Base-by-base conservation (phyloP, 805 yeast genomes). In the Yarrowia osloensis region DNA sequence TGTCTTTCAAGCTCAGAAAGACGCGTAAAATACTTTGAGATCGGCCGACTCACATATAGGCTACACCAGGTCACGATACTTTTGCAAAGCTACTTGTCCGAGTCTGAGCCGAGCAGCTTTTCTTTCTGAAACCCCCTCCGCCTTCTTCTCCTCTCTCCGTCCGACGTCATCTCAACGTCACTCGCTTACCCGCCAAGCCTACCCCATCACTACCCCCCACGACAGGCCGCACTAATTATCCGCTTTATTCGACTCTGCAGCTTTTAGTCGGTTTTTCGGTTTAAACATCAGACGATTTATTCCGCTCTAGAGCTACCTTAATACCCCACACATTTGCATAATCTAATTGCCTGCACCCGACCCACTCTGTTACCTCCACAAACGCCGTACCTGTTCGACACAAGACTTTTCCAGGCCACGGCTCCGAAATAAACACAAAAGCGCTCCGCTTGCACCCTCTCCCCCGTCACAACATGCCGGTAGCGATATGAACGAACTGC, bases 241-340 rank as follows among this genome's bases (percentile, higher is more conserved):
- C 44, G 24, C 44, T 33, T 28, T 35, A 35, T 35, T 35, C 2
- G 39, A 15, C n/a, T n/a, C 15, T 35, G 39, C 39, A 35, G 39
- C 39, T 35, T 17, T 35, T 50, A 17, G 19, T 31, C 39, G 28
- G 29, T 19, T 49, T 29, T 49, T 49, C 26, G n/a, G n/a, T 49
- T 49, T 29, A 13, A 22, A 52, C 59, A 52, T 52, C 59, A 22
- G 40, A 33, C 59, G 59, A 52, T 52, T 50, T 31, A 31, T 21
- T 29, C 37, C 55, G 26, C 55, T 29, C 26, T 31, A 31, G 24
- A 31, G 55, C 55, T 31, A 50, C 39, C 55, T 50, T 50, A 50
- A 50, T 50, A 50, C 55, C 55, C 59, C 59, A 33, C 59, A 52
- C 59, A 52, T 52, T 52, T 52, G 59, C 59, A 33, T 52, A 52